These are phyloP conservation scores for Jamesozyma jinghongensis DNA, from an alignment of 805 yeast genomes.

Conservation along the genomic window DNA sequence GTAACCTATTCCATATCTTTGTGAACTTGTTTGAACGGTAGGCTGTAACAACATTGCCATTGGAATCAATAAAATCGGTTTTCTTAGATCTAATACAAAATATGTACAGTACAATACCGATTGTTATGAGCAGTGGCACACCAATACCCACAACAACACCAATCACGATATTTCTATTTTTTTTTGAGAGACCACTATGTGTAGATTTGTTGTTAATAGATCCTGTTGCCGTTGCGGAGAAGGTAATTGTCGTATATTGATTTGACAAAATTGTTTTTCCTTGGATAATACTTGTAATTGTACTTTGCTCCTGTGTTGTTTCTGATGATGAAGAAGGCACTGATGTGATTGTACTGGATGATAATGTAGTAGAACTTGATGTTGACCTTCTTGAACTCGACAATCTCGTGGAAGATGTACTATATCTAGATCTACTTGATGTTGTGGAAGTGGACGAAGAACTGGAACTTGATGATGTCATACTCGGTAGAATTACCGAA, in stretches of 20 bases:
- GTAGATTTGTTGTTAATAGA: slow-evolving; percentile 13
- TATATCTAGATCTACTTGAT: not conserved
- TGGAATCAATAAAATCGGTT: slow-evolving; percentile 25
- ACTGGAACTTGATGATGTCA: not conserved
- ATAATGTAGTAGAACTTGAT: slow-evolving; percentile 5
- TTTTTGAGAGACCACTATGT: slow-evolving; percentile 36
- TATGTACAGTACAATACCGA: slow-evolving; percentile 13
- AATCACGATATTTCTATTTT: slow-evolving; percentile 44
- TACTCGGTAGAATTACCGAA: not conserved
- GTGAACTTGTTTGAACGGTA: slow-evolving; percentile 17
- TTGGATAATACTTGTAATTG: slow-evolving; percentile 20
- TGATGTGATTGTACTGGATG: slow-evolving; percentile 6
- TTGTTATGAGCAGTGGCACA: slow-evolving; percentile 39
- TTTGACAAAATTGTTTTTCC: slow-evolving; percentile 28
- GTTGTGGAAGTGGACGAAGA: slow-evolving; percentile 1
- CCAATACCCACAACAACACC: slow-evolving; percentile 67
- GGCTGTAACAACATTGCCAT: slow-evolving; percentile 26
- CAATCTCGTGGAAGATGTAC: slow-evolving; percentile 1
- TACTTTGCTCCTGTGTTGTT: slow-evolving; percentile 3
- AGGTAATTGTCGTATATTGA: slow-evolving; percentile 24
- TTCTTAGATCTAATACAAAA: slow-evolving; percentile 20
- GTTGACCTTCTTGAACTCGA: slow-evolving; percentile 2
- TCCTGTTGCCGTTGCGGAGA: slow-evolving; percentile 19
- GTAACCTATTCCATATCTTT: slow-evolving; percentile 14
- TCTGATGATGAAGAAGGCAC: slow-evolving; percentile 9